Percentiles rank a stretch among this genome's conserved stretches.
These are phyloP conservation scores for Suillus subalutaceus DNA, from an alignment of 768 basidiomycete species.

Conservation along the genomic window DNA sequence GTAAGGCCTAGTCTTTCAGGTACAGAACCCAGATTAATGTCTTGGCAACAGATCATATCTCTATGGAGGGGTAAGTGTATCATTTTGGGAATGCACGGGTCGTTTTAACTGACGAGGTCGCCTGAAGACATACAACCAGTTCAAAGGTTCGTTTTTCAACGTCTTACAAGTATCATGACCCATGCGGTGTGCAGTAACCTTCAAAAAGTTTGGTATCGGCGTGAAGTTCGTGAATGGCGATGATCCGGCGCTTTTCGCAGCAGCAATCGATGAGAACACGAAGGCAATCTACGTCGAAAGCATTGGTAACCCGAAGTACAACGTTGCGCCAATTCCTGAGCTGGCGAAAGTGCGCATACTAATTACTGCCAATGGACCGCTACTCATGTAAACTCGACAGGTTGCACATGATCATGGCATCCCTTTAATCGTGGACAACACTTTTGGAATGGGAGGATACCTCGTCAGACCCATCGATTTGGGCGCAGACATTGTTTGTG, in stretches of 20 bases:
- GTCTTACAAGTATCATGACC: not conserved
- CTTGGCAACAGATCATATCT: conserved; percentile 44
- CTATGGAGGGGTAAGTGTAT: conserved; percentile 56
- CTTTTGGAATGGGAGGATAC: conserved; percentile 64
- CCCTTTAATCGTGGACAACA: conserved; percentile 68
- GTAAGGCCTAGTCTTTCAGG: conserved; percentile 31
- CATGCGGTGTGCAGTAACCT: conserved; percentile 39
- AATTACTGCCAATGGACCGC: not conserved
- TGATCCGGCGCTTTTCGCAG: conserved; percentile 48
- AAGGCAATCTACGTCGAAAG: conserved; percentile 61
- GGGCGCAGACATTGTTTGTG: conserved; percentile 58
- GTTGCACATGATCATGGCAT: conserved; percentile 62
- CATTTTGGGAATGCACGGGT: not conserved
- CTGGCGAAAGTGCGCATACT: conserved; percentile 48
- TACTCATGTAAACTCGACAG: conserved; percentile 25
- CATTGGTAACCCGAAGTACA: conserved; percentile 65
- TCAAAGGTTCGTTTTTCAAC: conserved; percentile 47
- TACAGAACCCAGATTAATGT: not conserved
- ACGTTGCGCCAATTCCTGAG: conserved; percentile 54
- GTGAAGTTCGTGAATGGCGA: conserved; percentile 55
- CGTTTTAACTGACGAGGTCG: not conserved
- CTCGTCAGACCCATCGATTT: conserved; percentile 54
- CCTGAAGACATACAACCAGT: conserved; percentile 59
- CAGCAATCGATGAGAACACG: conserved; percentile 62
- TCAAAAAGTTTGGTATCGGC: conserved; percentile 56